phyloP scores from a whole-genome alignment of 495 filamentous ascomycete species.

The Paragyromitra xinjiangensis region DNA sequence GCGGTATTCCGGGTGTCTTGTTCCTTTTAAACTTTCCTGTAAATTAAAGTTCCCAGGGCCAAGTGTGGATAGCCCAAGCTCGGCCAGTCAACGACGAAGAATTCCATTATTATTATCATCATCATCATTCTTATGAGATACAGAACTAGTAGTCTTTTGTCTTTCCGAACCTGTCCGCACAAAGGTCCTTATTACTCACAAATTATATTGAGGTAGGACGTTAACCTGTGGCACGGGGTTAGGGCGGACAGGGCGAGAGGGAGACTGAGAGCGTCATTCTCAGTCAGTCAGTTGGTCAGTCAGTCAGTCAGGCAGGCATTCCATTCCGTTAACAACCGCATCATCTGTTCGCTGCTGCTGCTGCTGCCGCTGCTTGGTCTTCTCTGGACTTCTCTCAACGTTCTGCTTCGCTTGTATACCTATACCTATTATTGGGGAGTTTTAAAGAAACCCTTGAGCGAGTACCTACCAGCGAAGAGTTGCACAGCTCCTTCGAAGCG shows the following conservation, averaged over 20 bases:
- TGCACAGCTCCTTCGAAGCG: slow-evolving; percentile 28
- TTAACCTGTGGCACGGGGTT: slow-evolving; percentile 37
- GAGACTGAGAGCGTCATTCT: slow-evolving; percentile 26
- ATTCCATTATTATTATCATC: background rate
- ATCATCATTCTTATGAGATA: background rate
- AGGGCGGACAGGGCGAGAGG: slow-evolving; percentile 17
- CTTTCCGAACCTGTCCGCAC: slow-evolving; percentile 10
- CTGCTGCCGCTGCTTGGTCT: background rate
- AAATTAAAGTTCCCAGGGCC: background rate
- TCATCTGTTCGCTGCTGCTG: slow-evolving; percentile 6
- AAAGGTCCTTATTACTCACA: slow-evolving; percentile 26
- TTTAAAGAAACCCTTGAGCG: background rate
- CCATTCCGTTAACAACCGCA: slow-evolving; percentile 7
- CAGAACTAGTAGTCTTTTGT: slow-evolving; percentile 12
- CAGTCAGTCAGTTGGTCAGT: slow-evolving; percentile 3
- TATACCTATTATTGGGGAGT: background rate
- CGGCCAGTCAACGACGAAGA: slow-evolving; percentile 12
- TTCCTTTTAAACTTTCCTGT: slow-evolving; percentile 14
- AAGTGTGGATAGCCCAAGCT: background rate
- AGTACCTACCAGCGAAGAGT: slow-evolving; percentile 20
- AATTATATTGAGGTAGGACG: slow-evolving; percentile 17
- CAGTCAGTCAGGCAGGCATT: background rate
- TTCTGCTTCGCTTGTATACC: slow-evolving; percentile 8
- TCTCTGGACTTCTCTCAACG: slow-evolving; percentile 5
- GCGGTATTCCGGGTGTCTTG: slow-evolving; percentile 22